Evolutionary conservation across 139 green algal species (phyloP).

Genomic region (Chlorella vulgaris): DNA sequence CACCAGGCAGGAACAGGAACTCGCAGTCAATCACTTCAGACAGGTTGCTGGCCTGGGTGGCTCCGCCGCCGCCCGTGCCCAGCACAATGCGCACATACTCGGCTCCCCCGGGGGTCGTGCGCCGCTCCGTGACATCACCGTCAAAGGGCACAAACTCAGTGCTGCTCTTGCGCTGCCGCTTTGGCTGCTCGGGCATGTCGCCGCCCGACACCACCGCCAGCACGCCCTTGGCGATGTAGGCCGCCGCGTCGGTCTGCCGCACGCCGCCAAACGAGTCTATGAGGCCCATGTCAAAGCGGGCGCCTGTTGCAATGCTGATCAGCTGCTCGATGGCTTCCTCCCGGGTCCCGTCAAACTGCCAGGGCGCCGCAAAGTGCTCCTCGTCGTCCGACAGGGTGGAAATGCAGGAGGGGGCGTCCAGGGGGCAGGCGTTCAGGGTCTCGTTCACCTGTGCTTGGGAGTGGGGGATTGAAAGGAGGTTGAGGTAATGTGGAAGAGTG

Average conservation of each 20-base stretch:
- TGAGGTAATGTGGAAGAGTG: neutral
- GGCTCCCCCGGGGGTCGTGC: slow-evolving; percentile 38
- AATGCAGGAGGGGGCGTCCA: slow-evolving; percentile 51
- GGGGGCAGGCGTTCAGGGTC: slow-evolving; percentile 57
- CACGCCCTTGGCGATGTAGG: slow-evolving; percentile 45
- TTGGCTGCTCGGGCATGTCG: slow-evolving; percentile 20
- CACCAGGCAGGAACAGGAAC: slow-evolving; percentile 60
- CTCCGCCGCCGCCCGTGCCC: slow-evolving; percentile 21
- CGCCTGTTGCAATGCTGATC: neutral
- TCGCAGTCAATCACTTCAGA: slow-evolving; percentile 59
- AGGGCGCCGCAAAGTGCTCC: slow-evolving; percentile 54
- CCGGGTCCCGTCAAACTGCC: slow-evolving; percentile 14
- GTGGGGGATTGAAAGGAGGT: neutral
- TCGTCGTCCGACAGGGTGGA: slow-evolving; percentile 66
- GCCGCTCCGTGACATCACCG: slow-evolving; percentile 33
- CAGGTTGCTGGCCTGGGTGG: slow-evolving; percentile 24
- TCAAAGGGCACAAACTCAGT: slow-evolving; percentile 16
- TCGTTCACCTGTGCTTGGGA: slow-evolving; percentile 49
- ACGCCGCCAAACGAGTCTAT: slow-evolving; percentile 36
- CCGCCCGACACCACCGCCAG: slow-evolving; percentile 25
- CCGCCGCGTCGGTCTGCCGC: slow-evolving; percentile 37
- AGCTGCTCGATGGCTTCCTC: neutral
- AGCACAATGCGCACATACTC: slow-evolving; percentile 56
- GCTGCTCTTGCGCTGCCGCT: slow-evolving; percentile 10
- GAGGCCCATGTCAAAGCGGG: neutral